phyloP scores from a whole-genome alignment of 2,329 filamentous ascomycete species.

The Aspergillus sp. region DNA sequence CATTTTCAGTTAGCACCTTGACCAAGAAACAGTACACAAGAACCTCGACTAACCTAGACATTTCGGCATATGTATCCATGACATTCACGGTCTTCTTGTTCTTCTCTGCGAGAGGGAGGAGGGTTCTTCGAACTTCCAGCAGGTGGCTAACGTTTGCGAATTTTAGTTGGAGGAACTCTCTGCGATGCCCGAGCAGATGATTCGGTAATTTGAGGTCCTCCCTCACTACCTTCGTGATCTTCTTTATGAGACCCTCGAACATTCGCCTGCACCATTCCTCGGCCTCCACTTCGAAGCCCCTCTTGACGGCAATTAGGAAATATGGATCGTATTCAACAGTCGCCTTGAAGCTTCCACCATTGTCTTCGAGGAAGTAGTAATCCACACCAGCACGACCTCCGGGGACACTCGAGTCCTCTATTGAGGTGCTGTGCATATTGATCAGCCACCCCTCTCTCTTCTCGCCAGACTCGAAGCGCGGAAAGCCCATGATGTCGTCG shows the following conservation, averaged over 20 bases:
- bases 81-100: conserved; percentile 94
- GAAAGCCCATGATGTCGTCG: conserved; percentile 91
- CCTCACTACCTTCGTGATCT: conserved; percentile 69
- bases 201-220: conserved; percentile 94
- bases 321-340: conserved; percentile 96
- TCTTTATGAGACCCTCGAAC: conserved; percentile 75
- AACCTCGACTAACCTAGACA: conserved; percentile 58
- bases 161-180: conserved; percentile 76
- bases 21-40: not conserved
- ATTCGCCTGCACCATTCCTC: conserved; percentile 84
- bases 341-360: conserved; percentile 86
- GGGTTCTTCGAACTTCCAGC: conserved; percentile 70
- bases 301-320: conserved; percentile 84
- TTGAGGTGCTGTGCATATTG: conserved; percentile 82
- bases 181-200: conserved; percentile 80
- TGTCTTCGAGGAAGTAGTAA: conserved; percentile 92
- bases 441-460: conserved; percentile 87
- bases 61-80: conserved; percentile 97
- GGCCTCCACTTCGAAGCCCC: conserved; percentile 80
- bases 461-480: conserved; percentile 79
- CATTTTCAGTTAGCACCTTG: conserved; percentile 18
- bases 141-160: conserved; percentile 86
- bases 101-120: conserved; percentile 87
- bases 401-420: conserved; percentile 74
- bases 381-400: conserved; percentile 85